Evolutionary conservation across 1,284 basidiomycete species (phyloP), one percentile per base, ranked within the genome.

Genomic region (Retiboletus flavoniger): DNA sequence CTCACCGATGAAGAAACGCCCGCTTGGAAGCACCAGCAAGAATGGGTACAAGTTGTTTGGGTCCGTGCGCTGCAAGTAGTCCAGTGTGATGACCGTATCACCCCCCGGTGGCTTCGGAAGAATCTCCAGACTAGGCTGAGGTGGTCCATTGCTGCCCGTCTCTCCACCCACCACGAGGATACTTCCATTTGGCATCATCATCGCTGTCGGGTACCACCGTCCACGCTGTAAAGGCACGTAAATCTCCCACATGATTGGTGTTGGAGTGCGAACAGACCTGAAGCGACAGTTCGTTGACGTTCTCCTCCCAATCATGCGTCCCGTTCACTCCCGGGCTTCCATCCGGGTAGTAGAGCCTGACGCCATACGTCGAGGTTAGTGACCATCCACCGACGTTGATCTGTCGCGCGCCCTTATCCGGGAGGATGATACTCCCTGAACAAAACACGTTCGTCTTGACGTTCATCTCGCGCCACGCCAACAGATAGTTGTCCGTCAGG

Each of bases 1-100:
- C 81, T 60, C 53, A 85, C 86, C 83, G 40, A 85, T 77, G 65
- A 89, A 89, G 64, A 90, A 70, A 24, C 76, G 75, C 2, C 81
- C 80, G 44, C 81, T 84, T 0, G 88, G 87, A 21, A 90, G 75
- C 9, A 88, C 77, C 51, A 84, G 71, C 19, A 89, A 71, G 74
- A 88, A 90, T 0, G 87, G 88, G 63, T 90, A 90, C 45, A 89
- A 66, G 60, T 89, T 89, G 64, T 87, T 82, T 1, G 87, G 87
- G 63, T 89, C 84, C 2, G 87, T 89, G 36, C 85, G 77, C 36
- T 75, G 55, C 41, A 81, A 61, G 58, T 73, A 81, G 56, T 81
- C 77, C 50, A 81, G 72, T 40, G 72, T 72, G 42, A 75, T 57
- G 5, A 51, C 60, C 0, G 79, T 81, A 19, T 68, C 64, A 14